Evolutionary conservation across 257 asterid genomes (phyloP), one percentile per base, ranked within the genome.

Genomic region (Coffea eugenioides): DNA sequence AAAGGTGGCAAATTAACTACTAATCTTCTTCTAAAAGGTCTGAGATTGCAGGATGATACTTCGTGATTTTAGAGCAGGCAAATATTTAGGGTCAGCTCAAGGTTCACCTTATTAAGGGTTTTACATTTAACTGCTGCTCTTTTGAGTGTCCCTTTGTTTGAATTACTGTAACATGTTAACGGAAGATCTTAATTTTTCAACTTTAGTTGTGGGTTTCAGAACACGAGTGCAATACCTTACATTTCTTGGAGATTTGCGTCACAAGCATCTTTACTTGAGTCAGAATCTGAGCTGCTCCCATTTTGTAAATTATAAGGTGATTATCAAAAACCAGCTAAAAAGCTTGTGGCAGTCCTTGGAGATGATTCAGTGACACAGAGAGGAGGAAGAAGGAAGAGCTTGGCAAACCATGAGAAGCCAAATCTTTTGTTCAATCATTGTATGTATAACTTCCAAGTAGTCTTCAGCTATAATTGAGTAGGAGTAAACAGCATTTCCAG

Each of bases 301-400:
- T 39, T 45, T 31, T 54, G 68, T 78, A 80, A 71, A 82, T 75
- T 43, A 49, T 66, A 62, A 88, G 94, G 84, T 65, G 80, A 76
- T 41, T 79, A 75, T n/a, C 83, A 76, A 68, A 87, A 83, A 82
- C 72, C 74, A 61, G 69, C 82, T 75, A 69, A 84, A 73, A 90
- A 89, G 87, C 85, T 82, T 75, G 31, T 93, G 87, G 94, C 83
- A 65, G 94, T 89, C 77, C 94, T 93, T 77, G 98, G 96, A 84
- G 97, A 86, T 77, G 93, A 87, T 82, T 82, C 88, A 20, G 90
- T 73, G 73, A 85, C 89, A 43, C 77, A 45, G 74, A 83, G 56
- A 43, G 77, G 86, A 48, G 79, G 84, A 78, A 85, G 80, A 76
- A 75, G 52, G 89, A 89, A 76, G 84, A 73, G 0, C 21, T 16